Conservation (phyloP, 176 grass and related monocot species). For the Aegilops speltoides region DNA sequence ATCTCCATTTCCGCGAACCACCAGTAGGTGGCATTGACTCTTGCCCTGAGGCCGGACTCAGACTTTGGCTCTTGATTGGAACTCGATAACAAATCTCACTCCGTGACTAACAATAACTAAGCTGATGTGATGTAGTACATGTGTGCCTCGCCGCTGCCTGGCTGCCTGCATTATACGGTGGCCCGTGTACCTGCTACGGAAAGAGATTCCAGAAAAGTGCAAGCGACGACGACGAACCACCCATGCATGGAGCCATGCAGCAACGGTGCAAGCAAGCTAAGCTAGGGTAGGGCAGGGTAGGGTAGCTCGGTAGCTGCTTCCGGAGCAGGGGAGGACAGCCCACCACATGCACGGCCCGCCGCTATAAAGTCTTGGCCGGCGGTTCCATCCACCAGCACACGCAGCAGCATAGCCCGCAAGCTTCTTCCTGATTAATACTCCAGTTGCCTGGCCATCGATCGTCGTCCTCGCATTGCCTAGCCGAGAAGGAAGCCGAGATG, state of each 20-base stretch:
- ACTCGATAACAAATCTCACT: conserved; percentile 1
- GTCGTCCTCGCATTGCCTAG: background rate
- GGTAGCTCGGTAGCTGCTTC: background rate
- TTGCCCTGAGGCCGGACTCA: background rate
- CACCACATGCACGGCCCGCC: conserved; percentile 5
- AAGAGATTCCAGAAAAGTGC: conserved; percentile 29
- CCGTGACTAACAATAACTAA: conserved; percentile 21
- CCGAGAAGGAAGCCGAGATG: conserved; percentile 5
- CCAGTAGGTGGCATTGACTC: conserved; percentile 29
- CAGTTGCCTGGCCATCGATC: background rate
- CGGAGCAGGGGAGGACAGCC: conserved; percentile 17
- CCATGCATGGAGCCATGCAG: conserved; percentile 13
- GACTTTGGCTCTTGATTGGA: conserved; percentile 9
- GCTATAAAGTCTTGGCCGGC: conserved; percentile 41
- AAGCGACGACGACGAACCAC: background rate
- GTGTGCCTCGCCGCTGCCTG: background rate
- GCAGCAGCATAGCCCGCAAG: conserved; percentile 40
- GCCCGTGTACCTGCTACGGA: conserved; percentile 29
- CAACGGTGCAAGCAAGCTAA: background rate
- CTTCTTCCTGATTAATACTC: background rate
- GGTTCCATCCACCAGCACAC: conserved; percentile 6
- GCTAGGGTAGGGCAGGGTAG: background rate
- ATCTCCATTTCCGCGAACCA: background rate
- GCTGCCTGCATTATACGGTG: background rate
- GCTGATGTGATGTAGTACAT: background rate